phyloP scores from a whole-genome alignment of 306 rosid genomes.

The apple (Malus domestica) region DNA sequence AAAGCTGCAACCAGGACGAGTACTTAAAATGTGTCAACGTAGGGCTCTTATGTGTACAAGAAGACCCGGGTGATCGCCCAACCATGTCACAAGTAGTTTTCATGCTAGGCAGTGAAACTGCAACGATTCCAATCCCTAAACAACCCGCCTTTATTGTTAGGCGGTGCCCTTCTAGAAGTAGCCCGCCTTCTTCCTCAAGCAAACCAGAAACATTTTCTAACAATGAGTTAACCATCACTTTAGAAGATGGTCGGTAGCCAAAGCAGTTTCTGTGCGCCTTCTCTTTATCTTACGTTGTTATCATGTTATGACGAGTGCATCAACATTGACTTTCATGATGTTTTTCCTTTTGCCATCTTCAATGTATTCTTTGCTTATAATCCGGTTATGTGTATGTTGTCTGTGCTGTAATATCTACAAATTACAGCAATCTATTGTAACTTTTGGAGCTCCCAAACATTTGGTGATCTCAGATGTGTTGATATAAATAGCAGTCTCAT shows the following conservation, averaged over 20 bases:
- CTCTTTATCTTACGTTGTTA: neutral
- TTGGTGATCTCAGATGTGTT: too few species aligned
- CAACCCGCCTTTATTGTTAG: conserved; percentile 55
- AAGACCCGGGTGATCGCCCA: conserved; percentile 64
- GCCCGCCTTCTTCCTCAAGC: conserved; percentile 59
- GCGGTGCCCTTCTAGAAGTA: conserved; percentile 68
- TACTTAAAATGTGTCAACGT: conserved; percentile 47
- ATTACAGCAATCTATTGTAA: neutral
- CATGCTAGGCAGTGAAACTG: conserved; percentile 60
- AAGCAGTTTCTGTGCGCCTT: neutral
- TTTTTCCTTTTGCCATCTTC: neutral
- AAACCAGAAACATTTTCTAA: conserved; percentile 59
- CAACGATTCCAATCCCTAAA: conserved; percentile 55
- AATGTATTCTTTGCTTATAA: neutral
- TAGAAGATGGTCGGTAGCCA: conserved; percentile 53
- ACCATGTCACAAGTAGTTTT: conserved; percentile 57
- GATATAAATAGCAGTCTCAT: too few species aligned
- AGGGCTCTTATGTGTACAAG: conserved; percentile 64
- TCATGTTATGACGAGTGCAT: neutral
- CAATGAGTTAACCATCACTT: conserved; percentile 63
- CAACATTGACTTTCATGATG: neutral
- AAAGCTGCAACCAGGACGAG: conserved; percentile 47
- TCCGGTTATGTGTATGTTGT: neutral
- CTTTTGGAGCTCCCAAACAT: neutral
- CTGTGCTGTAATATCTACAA: neutral